Evolutionary conservation across 164 flowering plant species (phyloP).

Genomic region (Buxus sempervirens): DNA sequence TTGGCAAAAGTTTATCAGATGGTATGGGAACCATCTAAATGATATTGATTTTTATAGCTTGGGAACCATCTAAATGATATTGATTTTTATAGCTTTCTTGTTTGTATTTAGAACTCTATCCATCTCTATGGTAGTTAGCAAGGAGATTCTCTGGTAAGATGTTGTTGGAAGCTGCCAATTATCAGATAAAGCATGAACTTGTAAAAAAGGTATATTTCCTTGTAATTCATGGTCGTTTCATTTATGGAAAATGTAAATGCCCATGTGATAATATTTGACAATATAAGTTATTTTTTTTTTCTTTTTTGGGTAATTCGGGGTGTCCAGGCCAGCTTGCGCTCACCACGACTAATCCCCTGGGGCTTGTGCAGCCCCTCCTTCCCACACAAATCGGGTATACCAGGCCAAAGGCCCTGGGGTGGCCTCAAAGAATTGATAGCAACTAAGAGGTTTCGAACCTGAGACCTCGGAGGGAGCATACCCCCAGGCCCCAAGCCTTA

Average conservation of each 20-base stretch:
- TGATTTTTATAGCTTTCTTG: constrained; percentile 1
- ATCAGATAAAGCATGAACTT: constrained; percentile 62
- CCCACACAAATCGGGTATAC: too few species aligned
- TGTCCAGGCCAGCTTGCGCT: too few species aligned
- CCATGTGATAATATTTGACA: not conserved
- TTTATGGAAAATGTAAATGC: too few species aligned
- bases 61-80: constrained; percentile 15
- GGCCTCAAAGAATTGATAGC: too few species aligned
- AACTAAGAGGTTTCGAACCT: too few species aligned
- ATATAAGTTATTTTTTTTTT: not conserved
- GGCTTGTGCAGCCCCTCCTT: too few species aligned
- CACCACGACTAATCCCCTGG: too few species aligned
- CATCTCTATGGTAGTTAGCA: constrained; percentile 46
- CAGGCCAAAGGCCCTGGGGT: too few species aligned
- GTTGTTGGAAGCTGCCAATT: constrained; percentile 80
- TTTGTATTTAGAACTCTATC: constrained; percentile 9
- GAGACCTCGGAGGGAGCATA: too few species aligned
- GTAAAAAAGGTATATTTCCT: constrained; percentile 51
- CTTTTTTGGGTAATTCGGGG: too few species aligned
- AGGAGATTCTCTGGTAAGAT: constrained; percentile 68
- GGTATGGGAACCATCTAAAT: constrained; percentile 40
- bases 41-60: constrained; percentile 5
- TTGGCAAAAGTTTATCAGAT: constrained; percentile 57
- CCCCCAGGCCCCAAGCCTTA: too few species aligned
- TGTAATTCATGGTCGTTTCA: too few species aligned